Percentiles rank a stretch among this genome's conserved stretches.
Evolutionary conservation across 371 early-diverging fungal species (phyloP).

Genomic region (Mortierella sp.): DNA sequence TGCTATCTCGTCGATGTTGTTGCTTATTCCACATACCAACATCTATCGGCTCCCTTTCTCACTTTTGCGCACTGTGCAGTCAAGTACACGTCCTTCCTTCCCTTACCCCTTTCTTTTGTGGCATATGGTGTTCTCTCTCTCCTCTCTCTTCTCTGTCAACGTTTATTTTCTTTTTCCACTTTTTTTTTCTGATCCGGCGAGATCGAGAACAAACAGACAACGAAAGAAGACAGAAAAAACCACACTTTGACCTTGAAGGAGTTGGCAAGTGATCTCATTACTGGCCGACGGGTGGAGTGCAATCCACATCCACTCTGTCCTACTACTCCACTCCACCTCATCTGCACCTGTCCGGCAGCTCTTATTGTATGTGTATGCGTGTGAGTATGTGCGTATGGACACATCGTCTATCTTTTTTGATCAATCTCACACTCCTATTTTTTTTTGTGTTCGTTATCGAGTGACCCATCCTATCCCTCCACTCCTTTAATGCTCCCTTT

Average conservation of each 20-base stretch:
- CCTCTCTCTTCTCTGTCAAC: constrained; percentile 1
- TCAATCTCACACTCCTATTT: background rate
- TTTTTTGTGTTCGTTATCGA: background rate
- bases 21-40: constrained; percentile 14
- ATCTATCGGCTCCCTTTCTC: background rate
- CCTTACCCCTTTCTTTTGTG: background rate
- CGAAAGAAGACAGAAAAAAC: constrained; percentile 1
- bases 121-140: background rate
- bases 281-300: background rate
- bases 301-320: background rate
- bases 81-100: background rate
- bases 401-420: background rate
- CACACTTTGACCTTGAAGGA: background rate
- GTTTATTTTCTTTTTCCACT: constrained; percentile 5
- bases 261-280: constrained; percentile 5
- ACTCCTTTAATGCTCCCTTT: background rate
- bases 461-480: background rate
- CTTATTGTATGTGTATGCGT: background rate
- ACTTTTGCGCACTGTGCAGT: background rate
- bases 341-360: background rate
- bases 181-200: background rate
- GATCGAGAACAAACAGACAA: constrained; percentile 2
- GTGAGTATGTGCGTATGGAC: background rate
- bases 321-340: background rate
- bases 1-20: background rate